Conservation (phyloP, 2,329 filamentous ascomycete genomes). For the Pochonia chlamydosporia region DNA sequence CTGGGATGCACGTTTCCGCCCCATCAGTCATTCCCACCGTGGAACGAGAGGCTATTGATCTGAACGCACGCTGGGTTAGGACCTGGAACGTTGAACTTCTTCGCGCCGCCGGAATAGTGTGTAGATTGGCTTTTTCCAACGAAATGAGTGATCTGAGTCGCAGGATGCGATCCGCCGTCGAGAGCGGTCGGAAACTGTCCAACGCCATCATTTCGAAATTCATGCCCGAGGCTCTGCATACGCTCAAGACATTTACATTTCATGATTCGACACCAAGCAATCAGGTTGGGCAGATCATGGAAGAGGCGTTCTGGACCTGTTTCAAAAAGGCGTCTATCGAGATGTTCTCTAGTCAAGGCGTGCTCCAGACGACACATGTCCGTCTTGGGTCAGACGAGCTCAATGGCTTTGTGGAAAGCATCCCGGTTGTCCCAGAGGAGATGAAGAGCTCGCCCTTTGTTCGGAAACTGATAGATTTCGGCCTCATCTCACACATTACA, state of each 20-base stretch:
- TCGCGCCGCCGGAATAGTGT: slow-evolving; percentile 82
- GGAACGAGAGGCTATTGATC: slow-evolving; percentile 91
- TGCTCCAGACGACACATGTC: slow-evolving; percentile 77
- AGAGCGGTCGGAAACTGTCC: slow-evolving; percentile 46
- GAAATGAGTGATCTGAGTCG: slow-evolving; percentile 75
- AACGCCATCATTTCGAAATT: slow-evolving; percentile 60
- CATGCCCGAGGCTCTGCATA: slow-evolving; percentile 74
- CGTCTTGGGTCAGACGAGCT: slow-evolving; percentile 66
- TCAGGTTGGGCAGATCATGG: slow-evolving; percentile 78
- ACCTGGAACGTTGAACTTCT: slow-evolving; percentile 96
- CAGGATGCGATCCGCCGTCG: slow-evolving; percentile 46
- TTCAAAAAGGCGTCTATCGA: slow-evolving; percentile 79
- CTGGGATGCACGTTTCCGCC: slow-evolving; percentile 89
- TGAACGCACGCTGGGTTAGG: slow-evolving; percentile 91
- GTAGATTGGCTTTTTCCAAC: slow-evolving; percentile 78
- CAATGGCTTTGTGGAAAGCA: slow-evolving; percentile 73
- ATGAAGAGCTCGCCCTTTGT: slow-evolving; percentile 73
- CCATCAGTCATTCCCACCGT: slow-evolving; percentile 96
- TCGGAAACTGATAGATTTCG: slow-evolving; percentile 73
- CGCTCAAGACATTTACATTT: slow-evolving; percentile 82
- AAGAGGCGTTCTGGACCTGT: slow-evolving; percentile 94
- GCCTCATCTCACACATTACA: slow-evolving; percentile 81
- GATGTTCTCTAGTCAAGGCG: slow-evolving; percentile 79
- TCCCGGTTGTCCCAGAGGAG: slow-evolving; percentile 77
- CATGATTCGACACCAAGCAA: slow-evolving; percentile 83